These are phyloP conservation scores for Talaromyces sp. DNA, from an alignment of 2,329 filamentous ascomycete species.

Conservation along the genomic window DNA sequence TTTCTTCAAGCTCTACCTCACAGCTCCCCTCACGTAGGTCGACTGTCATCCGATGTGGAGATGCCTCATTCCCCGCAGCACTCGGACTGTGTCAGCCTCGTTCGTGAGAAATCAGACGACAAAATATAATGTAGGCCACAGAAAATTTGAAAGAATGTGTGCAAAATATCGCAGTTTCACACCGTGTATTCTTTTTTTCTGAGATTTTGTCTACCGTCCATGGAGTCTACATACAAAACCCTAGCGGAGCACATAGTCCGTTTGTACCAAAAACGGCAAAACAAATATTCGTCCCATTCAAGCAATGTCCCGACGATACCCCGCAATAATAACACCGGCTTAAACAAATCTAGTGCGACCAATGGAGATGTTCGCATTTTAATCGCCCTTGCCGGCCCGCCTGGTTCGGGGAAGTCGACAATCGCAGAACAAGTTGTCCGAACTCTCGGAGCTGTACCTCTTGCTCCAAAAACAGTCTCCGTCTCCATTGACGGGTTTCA, in stretches of 20 bases:
- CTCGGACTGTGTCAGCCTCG: neutral
- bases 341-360: neutral
- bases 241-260: neutral
- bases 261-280: neutral
- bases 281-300: neutral
- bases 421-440: constrained; percentile 12
- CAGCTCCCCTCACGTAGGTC: neutral
- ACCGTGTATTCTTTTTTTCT: neutral
- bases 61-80: neutral
- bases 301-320: neutral
- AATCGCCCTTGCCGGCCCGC: constrained; percentile 11
- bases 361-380: neutral
- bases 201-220: neutral
- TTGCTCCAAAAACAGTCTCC: neutral
- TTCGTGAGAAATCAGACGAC: neutral
- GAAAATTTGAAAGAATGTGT: neutral
- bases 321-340: neutral
- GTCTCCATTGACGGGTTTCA: constrained; percentile 23
- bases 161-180: too few relatives aligned
- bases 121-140: neutral
- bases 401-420: constrained; percentile 15
- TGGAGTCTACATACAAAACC: constrained; percentile 1
- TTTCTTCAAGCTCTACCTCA: neutral
- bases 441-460: neutral
- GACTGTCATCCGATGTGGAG: neutral